Evolutionary conservation across 1,284 basidiomycete genomes (phyloP).

Genomic region (Cryptococcus sp.): DNA sequence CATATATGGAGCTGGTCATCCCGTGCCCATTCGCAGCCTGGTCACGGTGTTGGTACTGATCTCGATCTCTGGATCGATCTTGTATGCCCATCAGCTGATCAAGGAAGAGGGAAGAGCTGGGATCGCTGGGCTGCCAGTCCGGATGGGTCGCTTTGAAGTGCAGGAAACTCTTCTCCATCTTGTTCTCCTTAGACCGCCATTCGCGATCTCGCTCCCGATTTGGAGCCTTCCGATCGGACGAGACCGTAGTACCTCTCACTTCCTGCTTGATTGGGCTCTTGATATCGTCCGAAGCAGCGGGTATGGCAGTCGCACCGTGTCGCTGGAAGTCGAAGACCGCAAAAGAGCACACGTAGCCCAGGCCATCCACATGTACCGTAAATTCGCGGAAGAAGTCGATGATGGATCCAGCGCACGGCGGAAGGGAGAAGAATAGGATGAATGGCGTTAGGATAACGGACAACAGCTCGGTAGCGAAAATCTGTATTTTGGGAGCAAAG

Average conservation of each 20-base stretch:
- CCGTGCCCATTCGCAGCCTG: not conserved
- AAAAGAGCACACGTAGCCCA: slow-evolving; percentile 96
- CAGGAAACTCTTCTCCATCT: slow-evolving; percentile 98
- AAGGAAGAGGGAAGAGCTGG: slow-evolving; percentile 79
- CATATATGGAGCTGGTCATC: slow-evolving; percentile 18
- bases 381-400: slow-evolving; percentile 97
- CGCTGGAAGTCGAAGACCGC: slow-evolving; percentile 96
- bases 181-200: slow-evolving; percentile 72
- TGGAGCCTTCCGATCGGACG: not conserved
- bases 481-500: slow-evolving; percentile 82
- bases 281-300: not conserved
- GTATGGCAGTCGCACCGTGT: slow-evolving; percentile 61
- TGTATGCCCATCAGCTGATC: slow-evolving; percentile 72
- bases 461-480: slow-evolving; percentile 83
- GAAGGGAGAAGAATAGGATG: slow-evolving; percentile 88
- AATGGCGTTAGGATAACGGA: slow-evolving; percentile 93
- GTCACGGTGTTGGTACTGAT: slow-evolving; percentile 1
- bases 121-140: slow-evolving; percentile 88
- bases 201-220: slow-evolving; percentile 2
- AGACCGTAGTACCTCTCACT: not conserved
- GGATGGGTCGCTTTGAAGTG: slow-evolving; percentile 96
- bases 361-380: slow-evolving; percentile 90
- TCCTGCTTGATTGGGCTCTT: not conserved
- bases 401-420: slow-evolving; percentile 80
- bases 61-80: slow-evolving; percentile 5